phyloP scores from a whole-genome alignment of 2,329 filamentous ascomycete species.

The Pseudogymnoascus sp. region DNA sequence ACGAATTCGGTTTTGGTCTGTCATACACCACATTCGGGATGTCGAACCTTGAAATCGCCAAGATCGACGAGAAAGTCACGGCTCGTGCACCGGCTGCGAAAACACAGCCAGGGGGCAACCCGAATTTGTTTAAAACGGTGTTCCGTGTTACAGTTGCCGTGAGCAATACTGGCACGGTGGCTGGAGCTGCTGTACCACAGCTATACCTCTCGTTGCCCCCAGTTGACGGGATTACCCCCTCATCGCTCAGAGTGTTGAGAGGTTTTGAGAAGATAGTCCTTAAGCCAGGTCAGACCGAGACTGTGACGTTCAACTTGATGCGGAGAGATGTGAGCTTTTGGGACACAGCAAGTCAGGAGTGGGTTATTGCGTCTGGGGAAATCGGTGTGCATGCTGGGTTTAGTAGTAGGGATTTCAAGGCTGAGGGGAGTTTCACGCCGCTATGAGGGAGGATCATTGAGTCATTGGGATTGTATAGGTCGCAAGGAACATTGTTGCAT shows the following conservation, averaged over 20 bases:
- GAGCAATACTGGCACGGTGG: constrained; percentile 54
- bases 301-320: constrained; percentile 47
- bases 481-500: not conserved
- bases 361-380: constrained; percentile 47
- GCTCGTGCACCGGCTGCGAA: not conserved
- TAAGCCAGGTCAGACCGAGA: constrained; percentile 36
- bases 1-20: constrained; percentile 72
- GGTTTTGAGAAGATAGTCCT: constrained; percentile 56
- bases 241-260: constrained; percentile 35
- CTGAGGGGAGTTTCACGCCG: constrained; percentile 7
- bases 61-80: constrained; percentile 8
- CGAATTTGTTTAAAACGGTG: constrained; percentile 27
- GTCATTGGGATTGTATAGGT: not conserved
- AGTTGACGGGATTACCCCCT: not conserved
- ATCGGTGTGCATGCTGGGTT: constrained; percentile 33
- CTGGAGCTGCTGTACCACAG: constrained; percentile 61
- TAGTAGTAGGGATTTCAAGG: constrained; percentile 23
- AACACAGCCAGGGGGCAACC: constrained; percentile 26
- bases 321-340: constrained; percentile 68
- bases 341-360: constrained; percentile 61
- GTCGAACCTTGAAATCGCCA: constrained; percentile 35
- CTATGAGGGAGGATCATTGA: not conserved
- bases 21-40: constrained; percentile 67
- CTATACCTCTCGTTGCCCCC: constrained; percentile 43
- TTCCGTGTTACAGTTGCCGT: constrained; percentile 54